phyloP scores from a whole-genome alignment of 1,284 basidiomycete genomes.

The Ustilago loliicola region DNA sequence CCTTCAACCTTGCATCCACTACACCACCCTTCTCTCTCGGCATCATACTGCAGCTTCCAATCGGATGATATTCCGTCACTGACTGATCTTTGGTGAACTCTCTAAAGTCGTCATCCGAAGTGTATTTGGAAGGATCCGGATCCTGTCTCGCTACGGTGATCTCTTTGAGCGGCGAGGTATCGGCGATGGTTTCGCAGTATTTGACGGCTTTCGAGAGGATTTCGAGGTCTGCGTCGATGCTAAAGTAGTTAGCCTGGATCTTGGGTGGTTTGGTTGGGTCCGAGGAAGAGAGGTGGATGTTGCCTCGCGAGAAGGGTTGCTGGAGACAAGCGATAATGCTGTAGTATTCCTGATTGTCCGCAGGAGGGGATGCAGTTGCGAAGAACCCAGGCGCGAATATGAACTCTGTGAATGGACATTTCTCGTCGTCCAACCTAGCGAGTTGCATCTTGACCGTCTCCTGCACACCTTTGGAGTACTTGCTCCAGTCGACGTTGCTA shows the following conservation, averaged over 20 bases:
- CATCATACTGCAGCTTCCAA: slow-evolving; percentile 78
- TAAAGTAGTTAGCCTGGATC: slow-evolving; percentile 59
- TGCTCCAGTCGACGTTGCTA: slow-evolving; percentile 34
- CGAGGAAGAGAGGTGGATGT: slow-evolving; percentile 44
- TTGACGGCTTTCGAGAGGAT: slow-evolving; percentile 58
- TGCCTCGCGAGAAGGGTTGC: slow-evolving; percentile 59
- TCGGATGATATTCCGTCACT: slow-evolving; percentile 72
- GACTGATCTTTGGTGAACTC: slow-evolving; percentile 54
- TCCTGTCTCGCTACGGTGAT: slow-evolving; percentile 46
- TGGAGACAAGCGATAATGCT: slow-evolving; percentile 52
- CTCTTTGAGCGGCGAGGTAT: slow-evolving; percentile 37
- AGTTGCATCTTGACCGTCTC: slow-evolving; percentile 54
- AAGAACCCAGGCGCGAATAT: slow-evolving; percentile 66
- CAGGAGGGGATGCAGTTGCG: slow-evolving; percentile 49
- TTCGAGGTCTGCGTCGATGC: slow-evolving; percentile 56
- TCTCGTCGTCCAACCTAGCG: slow-evolving; percentile 46
- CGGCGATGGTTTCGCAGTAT: slow-evolving; percentile 48
- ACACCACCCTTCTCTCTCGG: slow-evolving; percentile 78
- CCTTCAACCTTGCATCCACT: slow-evolving; percentile 76
- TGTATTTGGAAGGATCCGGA: slow-evolving; percentile 48
- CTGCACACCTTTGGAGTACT: slow-evolving; percentile 48
- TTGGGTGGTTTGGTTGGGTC: slow-evolving; percentile 40
- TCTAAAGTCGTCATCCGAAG: slow-evolving; percentile 36
- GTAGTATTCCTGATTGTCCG: slow-evolving; percentile 56
- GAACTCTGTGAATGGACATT: slow-evolving; percentile 49